Conservation (phyloP, 257 asterid genomes). For the Craterostigma plantagineum region DNA sequence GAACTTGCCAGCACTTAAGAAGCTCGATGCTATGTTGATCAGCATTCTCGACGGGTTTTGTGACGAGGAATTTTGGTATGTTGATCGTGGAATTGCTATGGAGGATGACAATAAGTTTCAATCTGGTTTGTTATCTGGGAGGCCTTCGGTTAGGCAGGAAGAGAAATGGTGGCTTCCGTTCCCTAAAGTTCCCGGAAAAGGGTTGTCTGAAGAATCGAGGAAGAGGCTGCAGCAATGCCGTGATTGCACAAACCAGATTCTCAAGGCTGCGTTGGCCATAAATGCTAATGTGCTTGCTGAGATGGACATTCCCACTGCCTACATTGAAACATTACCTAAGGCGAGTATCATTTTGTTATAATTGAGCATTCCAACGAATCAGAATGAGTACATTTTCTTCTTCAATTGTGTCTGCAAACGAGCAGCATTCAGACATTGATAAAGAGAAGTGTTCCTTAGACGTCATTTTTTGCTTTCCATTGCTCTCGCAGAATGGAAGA, state of each 20-base stretch:
- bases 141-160: slow-evolving; percentile 91
- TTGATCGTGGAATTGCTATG: slow-evolving; percentile 61
- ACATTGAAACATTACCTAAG: slow-evolving; percentile 83
- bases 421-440: too few relatives aligned
- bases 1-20: slow-evolving; percentile 95
- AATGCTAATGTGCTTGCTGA: slow-evolving; percentile 76
- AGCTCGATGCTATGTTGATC: slow-evolving; percentile 86
- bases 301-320: slow-evolving; percentile 85
- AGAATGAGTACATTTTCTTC: too few relatives aligned
- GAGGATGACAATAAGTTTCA: slow-evolving; percentile 33
- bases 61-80: slow-evolving; percentile 80
- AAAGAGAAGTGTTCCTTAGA: too few relatives aligned
- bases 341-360: too few relatives aligned
- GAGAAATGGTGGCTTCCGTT: slow-evolving; percentile 99
- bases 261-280: slow-evolving; percentile 93
- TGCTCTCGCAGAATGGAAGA: slow-evolving; percentile 57
- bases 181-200: slow-evolving; percentile 85
- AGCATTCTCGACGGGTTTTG: slow-evolving; percentile 73
- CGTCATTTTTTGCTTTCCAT: too few relatives aligned
- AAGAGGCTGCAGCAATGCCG: slow-evolving; percentile 86
- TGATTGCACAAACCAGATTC: slow-evolving; percentile 90
- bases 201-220: slow-evolving; percentile 63
- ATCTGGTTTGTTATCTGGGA: slow-evolving; percentile 26
- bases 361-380: too few relatives aligned
- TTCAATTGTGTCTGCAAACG: too few relatives aligned